Conservation (phyloP, 768 basidiomycete species). For the Phallus indusiatus region DNA sequence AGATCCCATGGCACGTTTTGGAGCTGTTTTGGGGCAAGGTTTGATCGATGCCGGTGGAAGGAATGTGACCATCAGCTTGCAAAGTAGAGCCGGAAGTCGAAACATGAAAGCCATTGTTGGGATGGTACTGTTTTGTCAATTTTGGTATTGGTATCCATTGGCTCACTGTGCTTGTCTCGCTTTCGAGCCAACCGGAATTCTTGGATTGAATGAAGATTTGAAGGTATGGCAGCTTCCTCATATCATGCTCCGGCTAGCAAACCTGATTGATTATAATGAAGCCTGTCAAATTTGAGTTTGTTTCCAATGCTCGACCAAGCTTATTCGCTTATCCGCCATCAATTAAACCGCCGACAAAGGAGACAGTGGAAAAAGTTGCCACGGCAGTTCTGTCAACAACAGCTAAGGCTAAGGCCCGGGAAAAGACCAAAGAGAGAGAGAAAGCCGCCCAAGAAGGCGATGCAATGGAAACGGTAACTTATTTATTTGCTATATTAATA, state of each 20-base stretch:
- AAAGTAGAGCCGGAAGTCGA: conserved; percentile 85
- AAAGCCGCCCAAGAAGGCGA: conserved; percentile 73
- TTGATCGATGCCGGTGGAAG: conserved; percentile 96
- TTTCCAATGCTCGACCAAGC: conserved; percentile 84
- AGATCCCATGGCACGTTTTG: conserved; percentile 97
- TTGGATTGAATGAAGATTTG: conserved; percentile 79
- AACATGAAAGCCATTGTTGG: conserved; percentile 95
- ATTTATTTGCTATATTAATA: not conserved
- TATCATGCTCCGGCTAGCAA: not conserved
- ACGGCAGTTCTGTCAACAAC: conserved; percentile 96
- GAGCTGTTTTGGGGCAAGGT: conserved; percentile 91
- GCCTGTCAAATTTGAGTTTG: conserved; percentile 90
- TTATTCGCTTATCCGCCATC: conserved; percentile 86
- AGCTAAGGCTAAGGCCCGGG: conserved; percentile 91
- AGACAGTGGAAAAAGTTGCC: conserved; percentile 83
- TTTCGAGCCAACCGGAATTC: conserved; percentile 92
- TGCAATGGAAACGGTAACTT: conserved; percentile 70
- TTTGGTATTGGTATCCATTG: conserved; percentile 99
- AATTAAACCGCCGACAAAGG: conserved; percentile 86
- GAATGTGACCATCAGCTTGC: conserved; percentile 89
- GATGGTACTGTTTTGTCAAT: conserved; percentile 97
- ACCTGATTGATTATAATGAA: conserved; percentile 22
- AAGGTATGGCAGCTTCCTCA: conserved; percentile 41
- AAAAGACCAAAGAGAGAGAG: conserved; percentile 57
- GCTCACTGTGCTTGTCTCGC: conserved; percentile 88